Evolutionary conservation across 139 green algal genomes (phyloP).

Genomic region (Micractinium sp.): DNA sequence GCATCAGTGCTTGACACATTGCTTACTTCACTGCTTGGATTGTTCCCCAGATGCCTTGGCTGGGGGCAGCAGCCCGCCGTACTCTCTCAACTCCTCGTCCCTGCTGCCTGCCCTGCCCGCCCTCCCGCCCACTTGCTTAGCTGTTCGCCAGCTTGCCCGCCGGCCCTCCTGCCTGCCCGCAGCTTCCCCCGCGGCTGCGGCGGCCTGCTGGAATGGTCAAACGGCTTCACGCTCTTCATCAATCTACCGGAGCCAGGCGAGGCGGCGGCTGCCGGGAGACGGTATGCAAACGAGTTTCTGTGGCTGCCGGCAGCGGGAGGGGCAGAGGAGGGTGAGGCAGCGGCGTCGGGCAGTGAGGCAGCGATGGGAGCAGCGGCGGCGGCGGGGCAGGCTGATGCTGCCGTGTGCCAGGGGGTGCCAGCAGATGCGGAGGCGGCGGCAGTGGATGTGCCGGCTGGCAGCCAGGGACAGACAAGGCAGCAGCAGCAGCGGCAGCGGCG

Average conservation of each 20-base stretch:
- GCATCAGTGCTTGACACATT: no score
- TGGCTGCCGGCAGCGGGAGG: background rate
- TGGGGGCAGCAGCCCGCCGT: no score
- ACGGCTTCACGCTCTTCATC: constrained; percentile 40
- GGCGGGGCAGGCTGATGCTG: no score
- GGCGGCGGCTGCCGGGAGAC: no score
- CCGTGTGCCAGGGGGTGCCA: no score
- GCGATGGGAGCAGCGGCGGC: background rate
- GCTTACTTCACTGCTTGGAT: background rate
- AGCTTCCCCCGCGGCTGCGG: constrained; percentile 36
- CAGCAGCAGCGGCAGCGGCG: background rate
- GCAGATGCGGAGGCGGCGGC: background rate
- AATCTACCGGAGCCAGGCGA: constrained; percentile 8
- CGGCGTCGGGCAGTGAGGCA: background rate
- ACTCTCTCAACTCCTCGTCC: background rate
- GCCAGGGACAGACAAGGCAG: no score
- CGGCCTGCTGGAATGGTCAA: constrained; percentile 37
- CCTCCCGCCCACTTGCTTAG: background rate
- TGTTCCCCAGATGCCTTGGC: background rate
- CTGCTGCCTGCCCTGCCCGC: background rate
- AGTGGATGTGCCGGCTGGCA: background rate
- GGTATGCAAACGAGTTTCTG: constrained; percentile 28
- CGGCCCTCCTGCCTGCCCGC: background rate
- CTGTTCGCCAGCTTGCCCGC: no score
- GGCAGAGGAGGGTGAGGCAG: background rate